Conservation (phyloP, 139 green algal species). For the Coelastrella sp. region DNA sequence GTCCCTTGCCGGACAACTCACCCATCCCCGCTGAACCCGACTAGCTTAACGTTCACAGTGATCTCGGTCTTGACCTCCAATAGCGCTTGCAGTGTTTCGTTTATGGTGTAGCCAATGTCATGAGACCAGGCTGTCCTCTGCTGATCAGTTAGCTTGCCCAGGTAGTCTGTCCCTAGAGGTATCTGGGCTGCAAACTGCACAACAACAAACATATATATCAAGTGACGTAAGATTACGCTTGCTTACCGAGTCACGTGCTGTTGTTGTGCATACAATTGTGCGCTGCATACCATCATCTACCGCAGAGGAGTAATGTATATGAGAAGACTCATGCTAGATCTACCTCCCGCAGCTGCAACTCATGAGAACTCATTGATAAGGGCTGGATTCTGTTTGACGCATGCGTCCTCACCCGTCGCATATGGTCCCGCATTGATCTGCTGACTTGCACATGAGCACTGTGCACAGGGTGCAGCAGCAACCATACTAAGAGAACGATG, state of each 20-base stretch:
- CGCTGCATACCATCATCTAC: too few species aligned
- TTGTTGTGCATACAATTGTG: too few species aligned
- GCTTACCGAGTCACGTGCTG: too few species aligned
- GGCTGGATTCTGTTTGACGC: too few species aligned
- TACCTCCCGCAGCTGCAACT: too few species aligned
- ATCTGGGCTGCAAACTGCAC: slow-evolving; percentile 19
- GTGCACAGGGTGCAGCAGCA: slow-evolving; percentile 11
- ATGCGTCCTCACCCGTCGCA: slow-evolving; percentile 9
- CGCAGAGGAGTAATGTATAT: too few species aligned
- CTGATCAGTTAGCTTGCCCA: not conserved
- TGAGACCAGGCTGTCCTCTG: slow-evolving; percentile 19
- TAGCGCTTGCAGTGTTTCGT: slow-evolving; percentile 31
- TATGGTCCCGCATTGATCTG: slow-evolving; percentile 24
- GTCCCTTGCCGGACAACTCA: too few species aligned
- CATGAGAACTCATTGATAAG: too few species aligned
- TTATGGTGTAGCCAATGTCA: slow-evolving; percentile 34
- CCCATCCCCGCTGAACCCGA: slow-evolving; percentile 44
- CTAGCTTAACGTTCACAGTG: slow-evolving; percentile 37
- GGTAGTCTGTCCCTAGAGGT: not conserved
- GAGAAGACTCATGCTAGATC: too few species aligned
- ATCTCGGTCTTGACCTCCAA: not conserved
- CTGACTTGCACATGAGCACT: slow-evolving; percentile 2
- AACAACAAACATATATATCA: not conserved
- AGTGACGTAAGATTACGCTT: not conserved
- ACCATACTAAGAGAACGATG: slow-evolving; percentile 12